Evolutionary conservation across 1,284 basidiomycete species (phyloP), one percentile per base, ranked within the genome.

Genomic region (Trichosporon sp.): DNA sequence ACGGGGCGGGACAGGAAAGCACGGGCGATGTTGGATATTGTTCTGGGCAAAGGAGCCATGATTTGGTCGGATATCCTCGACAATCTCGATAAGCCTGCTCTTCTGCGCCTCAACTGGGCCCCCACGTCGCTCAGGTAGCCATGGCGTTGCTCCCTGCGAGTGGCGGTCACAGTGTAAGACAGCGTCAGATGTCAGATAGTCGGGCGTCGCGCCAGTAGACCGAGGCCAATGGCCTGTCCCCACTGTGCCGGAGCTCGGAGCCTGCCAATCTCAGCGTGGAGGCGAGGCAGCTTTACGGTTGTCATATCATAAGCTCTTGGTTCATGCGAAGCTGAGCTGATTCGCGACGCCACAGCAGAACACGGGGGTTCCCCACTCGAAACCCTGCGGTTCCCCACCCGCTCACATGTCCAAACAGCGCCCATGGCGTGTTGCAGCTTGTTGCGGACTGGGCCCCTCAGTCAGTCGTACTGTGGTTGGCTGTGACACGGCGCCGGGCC

Each of bases 301-400:
- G 37, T 38, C 37, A 38, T 7, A 6, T 38, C 38, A 10, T 40
- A 10, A 40, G 38, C 11, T 2, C 11, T 40, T 40, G 38, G 38
- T 40, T 40, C 38, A 40, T 10, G 38, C 38, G 38, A 37, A 10
- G 38, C 43, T 46, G 43, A 8, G 43, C 4, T n/a, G 5, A 46
- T 43, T 43, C 10, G 16, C 16, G 16, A 46, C 43, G 43, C 43
- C 43, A 46, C 43, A 46, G 7, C 43, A 5, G 51, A 7, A 19
- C 51, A 54, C 19, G 21, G 51, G 51, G 51, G 4, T 8, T 10
- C 51, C 51, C 51, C 51, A 54, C 51, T 11, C 19, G 21, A 21
- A 16, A 54, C 51, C 51, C 51, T 54, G 51, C 51, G 51, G 51
- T 54, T 54, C 51, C 51, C 51, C 51, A 54, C 51, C 21, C 43